Conservation (phyloP, 2,329 filamentous ascomycete genomes). For the Fusarium anthophilum region DNA sequence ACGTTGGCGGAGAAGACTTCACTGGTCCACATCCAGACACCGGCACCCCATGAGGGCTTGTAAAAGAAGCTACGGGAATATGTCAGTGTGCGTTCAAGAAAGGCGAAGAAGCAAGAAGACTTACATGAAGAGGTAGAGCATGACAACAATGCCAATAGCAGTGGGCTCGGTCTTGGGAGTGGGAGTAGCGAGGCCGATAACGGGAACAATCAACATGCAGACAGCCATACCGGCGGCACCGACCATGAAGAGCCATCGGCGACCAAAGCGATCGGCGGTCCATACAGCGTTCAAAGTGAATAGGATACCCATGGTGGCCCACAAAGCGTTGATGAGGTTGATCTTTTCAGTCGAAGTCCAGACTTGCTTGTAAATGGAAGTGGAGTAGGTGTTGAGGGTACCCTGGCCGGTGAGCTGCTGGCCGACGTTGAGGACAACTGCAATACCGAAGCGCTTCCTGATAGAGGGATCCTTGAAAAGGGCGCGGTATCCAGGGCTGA, state of each 20-base stretch:
- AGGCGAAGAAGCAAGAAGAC: not conserved
- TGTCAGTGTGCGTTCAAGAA: not conserved
- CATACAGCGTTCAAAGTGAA: slow-evolving; percentile 79
- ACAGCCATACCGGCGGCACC: slow-evolving; percentile 74
- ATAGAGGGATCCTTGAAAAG: slow-evolving; percentile 76
- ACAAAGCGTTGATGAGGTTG: slow-evolving; percentile 78
- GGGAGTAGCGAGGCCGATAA: slow-evolving; percentile 61
- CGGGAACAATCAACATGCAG: slow-evolving; percentile 73
- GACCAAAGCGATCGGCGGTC: slow-evolving; percentile 77
- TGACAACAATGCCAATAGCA: slow-evolving; percentile 74
- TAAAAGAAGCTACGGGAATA: slow-evolving; percentile 62
- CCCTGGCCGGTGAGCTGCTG: slow-evolving; percentile 79
- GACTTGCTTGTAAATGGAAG: slow-evolving; percentile 78
- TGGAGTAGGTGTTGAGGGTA: slow-evolving; percentile 76
- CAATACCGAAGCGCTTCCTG: slow-evolving; percentile 72
- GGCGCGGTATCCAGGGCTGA: slow-evolving; percentile 69
- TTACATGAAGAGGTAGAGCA: slow-evolving; percentile 69
- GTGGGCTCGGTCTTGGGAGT: slow-evolving; percentile 64
- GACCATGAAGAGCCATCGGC: slow-evolving; percentile 74
- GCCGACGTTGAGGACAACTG: slow-evolving; percentile 73
- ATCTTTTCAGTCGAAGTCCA: slow-evolving; percentile 68
- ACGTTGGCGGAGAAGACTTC: slow-evolving; percentile 78
- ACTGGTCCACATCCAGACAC: slow-evolving; percentile 76
- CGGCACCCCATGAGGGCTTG: slow-evolving; percentile 76
- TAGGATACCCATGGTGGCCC: slow-evolving; percentile 76